Base-by-base conservation (phyloP, 176 grass and related monocot genomes). In the Chrysopogon serrulatus region DNA sequence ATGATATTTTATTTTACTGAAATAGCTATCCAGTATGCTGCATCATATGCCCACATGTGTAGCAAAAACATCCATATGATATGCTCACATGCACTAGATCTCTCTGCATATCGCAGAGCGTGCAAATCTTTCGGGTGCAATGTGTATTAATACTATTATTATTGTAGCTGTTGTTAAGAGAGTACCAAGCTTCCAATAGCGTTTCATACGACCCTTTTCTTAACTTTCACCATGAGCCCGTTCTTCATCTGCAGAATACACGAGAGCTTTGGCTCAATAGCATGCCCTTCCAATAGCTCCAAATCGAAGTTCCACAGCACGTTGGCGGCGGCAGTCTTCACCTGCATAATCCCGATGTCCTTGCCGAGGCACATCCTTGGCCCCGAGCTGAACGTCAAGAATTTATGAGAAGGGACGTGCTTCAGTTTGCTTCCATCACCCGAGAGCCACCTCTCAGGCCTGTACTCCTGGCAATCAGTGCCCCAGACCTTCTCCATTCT, bases 371-470 rank as follows among this genome's bases (percentile, higher is more conserved):
- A 65, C 63, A 35, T 65, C 16, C 63, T 65, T 8, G 63, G 63
- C 16, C 63, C 63, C 28, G 63, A 34, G 32, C 33, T 65, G 8
- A 65, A 65, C 6, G 16, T 32, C 63, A 65, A 1, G 16, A 65
- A 65, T 4, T 65, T 65, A 32, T 65, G 31, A 65, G 63, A 65
- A 33, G 63, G 63, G 3, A 65, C 17, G 7, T 65, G 19, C 5
- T 8, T 31, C 6, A 65, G 63, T 0, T 34, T 65, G 8, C 21
- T n/a, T n/a, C 53, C 53, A 56, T 68, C 59, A 12, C 3, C 30
- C 2, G 62, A 51, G 23, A 80, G 43, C 78, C 78, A 80, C 78
- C 78, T 68, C 43, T 80, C 78, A 1, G 63, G 78, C 44, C 23
- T 10, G 44, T 80, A 80, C 43, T 68, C 44, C 0, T 2, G 7